Evolutionary conservation across 202 grass and related monocot genomes (phyloP).

Genomic region (Digitaria exilis): DNA sequence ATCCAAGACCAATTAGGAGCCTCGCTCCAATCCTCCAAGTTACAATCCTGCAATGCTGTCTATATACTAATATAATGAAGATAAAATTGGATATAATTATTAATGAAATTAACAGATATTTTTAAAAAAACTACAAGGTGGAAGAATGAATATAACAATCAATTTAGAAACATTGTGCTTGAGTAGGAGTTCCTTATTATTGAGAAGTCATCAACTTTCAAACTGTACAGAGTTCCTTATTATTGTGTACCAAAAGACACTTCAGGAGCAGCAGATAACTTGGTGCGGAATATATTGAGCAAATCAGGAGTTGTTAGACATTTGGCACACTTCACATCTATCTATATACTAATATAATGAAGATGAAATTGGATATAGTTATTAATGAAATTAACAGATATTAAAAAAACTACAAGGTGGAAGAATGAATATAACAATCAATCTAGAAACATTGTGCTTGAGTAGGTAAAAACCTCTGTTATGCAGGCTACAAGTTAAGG

Average conservation of each 20-base stretch:
- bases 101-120: neutral
- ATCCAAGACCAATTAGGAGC: neutral
- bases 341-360: neutral
- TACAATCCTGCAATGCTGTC: neutral
- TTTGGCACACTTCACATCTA: neutral
- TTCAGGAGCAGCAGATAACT: neutral
- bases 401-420: neutral
- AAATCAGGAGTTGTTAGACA: neutral
- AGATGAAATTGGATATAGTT: neutral
- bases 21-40: neutral
- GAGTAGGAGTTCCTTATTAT: too few species aligned
- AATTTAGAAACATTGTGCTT: neutral
- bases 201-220: neutral
- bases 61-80: conserved; percentile 1
- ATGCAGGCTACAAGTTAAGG: neutral
- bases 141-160: too few species aligned
- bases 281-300: neutral
- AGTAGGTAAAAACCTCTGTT: neutral
- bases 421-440: too few species aligned
- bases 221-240: conserved; percentile 7
- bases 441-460: neutral
- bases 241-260: neutral
- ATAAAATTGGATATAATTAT: neutral
- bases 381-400: neutral
- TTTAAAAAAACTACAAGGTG: too few species aligned